Base-by-base conservation (phyloP, 78 protist species). In the Cyanophora paradoxa region DNA sequence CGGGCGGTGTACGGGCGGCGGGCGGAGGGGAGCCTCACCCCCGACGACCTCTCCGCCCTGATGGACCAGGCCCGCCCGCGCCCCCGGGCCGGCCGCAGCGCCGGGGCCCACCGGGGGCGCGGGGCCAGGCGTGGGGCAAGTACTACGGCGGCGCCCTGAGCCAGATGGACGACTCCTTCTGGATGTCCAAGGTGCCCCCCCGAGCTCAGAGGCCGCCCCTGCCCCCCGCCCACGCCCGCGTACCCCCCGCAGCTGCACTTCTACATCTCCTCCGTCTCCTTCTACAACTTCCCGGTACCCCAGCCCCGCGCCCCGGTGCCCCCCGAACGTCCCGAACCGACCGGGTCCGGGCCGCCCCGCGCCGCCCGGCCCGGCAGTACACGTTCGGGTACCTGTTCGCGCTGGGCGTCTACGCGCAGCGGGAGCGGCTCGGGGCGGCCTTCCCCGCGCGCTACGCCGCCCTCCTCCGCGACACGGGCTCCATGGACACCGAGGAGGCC, bases 381-480 rank as follows among this genome's bases (percentile, higher is more conserved):
- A 11, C 36, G 31, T 28, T 28, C 13, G 37, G 37, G 16, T 59
- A 11, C 66, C 39, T 59, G 14, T 59, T 28, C 13, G 37, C 66
- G 31, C 17, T 28, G 10, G 37, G 16, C 10, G 37, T 59, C 40
- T 28, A 11, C 39, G 16, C 66, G 30, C 66, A 59, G 66, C 66
- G 30, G 36, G 36, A 28, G 66, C 14, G 14, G 33, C 11, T 22
- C 33, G 62, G 66, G 30, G 66, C 6, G 6, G 37, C 11, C 66
- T 59, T 59, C 66, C 39, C 14, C 39, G 44, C 5, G 16, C 39
- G 39, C 66, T 59, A 59, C 66, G 37, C 30, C 40, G 13, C 5
- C 39, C 66, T 59, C 66, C 66, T 59, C 44, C 66, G 66, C 39
- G 66, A 59, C 66, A 59, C 66, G 17, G 66, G 66, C 34, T 7